Percentiles rank a stretch among this genome's conserved stretches.
Conservation (phyloP, 1,139 yeast genomes). For the Pneumocystis canis region DNA sequence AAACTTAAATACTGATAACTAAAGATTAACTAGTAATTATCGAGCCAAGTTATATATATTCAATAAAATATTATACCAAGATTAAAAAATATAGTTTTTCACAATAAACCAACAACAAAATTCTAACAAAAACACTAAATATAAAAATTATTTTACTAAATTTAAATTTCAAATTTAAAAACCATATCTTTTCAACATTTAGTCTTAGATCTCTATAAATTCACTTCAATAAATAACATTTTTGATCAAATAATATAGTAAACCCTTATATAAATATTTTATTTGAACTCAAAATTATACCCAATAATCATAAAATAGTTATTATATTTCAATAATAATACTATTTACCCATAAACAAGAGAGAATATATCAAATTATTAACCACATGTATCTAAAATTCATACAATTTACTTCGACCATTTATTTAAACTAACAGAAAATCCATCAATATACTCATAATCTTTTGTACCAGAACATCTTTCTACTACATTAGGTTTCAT, state of each 20-base stretch:
- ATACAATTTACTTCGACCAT: neutral
- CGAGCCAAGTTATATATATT: no score
- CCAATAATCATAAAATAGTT: neutral
- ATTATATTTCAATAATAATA: neutral
- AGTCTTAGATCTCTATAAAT: no score
- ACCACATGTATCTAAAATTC: no score
- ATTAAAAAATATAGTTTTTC: no score
- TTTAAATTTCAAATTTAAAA: no score
- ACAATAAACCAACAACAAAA: no score
- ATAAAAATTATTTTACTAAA: no score
- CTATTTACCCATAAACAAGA: neutral
- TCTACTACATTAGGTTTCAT: neutral
- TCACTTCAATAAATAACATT: no score
- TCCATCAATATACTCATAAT: neutral
- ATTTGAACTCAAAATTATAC: neutral
- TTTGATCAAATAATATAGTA: neutral
- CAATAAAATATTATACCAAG: no score
- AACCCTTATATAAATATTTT: neutral
- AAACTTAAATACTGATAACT: neutral
- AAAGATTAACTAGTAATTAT: no score
- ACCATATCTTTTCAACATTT: no score
- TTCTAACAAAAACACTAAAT: no score
- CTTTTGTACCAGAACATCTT: neutral
- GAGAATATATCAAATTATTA: neutral
- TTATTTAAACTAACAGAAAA: neutral